These are phyloP conservation scores for Hyphopichia fennica DNA, from an alignment of 1,139 yeast species.

Conservation along the genomic window DNA sequence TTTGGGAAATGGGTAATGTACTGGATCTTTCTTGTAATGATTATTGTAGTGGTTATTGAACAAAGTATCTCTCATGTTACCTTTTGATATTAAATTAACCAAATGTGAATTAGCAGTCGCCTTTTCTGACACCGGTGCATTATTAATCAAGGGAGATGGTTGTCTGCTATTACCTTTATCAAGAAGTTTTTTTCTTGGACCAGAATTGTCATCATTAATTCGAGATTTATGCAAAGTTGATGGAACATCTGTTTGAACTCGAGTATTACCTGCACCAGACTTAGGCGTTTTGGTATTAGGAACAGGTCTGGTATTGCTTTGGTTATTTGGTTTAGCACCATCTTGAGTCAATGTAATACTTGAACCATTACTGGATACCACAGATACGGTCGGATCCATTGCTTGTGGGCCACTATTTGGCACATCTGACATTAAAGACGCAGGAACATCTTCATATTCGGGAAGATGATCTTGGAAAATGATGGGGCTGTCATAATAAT, in stretches of 20 bases:
- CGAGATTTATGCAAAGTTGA: neutral
- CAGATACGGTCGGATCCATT: slow-evolving; percentile 13
- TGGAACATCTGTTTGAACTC: neutral
- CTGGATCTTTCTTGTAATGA: slow-evolving; percentile 48
- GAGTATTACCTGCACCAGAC: neutral
- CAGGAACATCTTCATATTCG: slow-evolving; percentile 47
- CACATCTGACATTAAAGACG: slow-evolving; percentile 29
- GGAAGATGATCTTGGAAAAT: slow-evolving; percentile 30
- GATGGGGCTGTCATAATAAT: slow-evolving; percentile 23
- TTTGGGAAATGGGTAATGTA: slow-evolving; percentile 37
- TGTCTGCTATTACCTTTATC: slow-evolving; percentile 8
- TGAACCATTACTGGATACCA: slow-evolving; percentile 19
- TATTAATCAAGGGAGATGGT: slow-evolving; percentile 21
- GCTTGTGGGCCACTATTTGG: slow-evolving; percentile 22
- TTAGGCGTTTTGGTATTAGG: neutral
- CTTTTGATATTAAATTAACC: slow-evolving; percentile 8
- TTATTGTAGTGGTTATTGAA: slow-evolving; percentile 34
- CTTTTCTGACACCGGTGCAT: slow-evolving; percentile 25
- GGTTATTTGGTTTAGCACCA: neutral
- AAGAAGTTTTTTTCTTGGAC: neutral
- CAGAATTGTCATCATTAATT: neutral
- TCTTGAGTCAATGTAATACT: slow-evolving; percentile 20
- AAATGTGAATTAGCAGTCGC: slow-evolving; percentile 24
- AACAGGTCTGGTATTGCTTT: neutral
- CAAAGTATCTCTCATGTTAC: slow-evolving; percentile 5